Evolutionary conservation across 345 rosid species (phyloP), one percentile per base, ranked within the genome.

Genomic region (Bruguiera parviflora): DNA sequence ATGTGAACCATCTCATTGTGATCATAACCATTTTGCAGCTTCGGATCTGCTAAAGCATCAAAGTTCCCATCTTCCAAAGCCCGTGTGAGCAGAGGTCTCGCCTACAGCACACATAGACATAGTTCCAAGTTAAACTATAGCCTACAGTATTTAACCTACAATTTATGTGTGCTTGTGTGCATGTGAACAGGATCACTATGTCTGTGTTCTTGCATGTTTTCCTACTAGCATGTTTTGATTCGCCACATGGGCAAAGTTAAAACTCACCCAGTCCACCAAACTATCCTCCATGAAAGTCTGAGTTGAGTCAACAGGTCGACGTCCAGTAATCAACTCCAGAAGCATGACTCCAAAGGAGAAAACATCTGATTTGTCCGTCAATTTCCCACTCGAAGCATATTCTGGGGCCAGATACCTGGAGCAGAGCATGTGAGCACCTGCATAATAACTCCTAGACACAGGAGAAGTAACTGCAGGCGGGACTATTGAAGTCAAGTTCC

Each of bases 361-460:
- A 53, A 92, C 96, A 66, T 92, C 97, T 4, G 97, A 92, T 71
- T 88, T 92, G 1, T 92, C 97, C 0, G 93, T 77, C 35, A 92
- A 84, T 74, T 91, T 91, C 37, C 98, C 98, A 67, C 93, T 94
- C 0, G 98, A 72, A 70, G 98, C 98, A 78, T 94, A 94, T 66
- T 91, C 98, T n/a, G 98, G 98, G 73, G 98, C 98, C 77, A 94
- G 73, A 80, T 94, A 94, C 57, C 96, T 88, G 82, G 21, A 67
- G 10, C 13, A 32, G 20, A 68, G 56, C 64, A 67, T 47, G 21
- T 33, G 24, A 73, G 43, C 39, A 28, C 22, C 11, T 64, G 52
- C 46, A 22, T 47, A 61, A 63, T 29, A 43, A 43, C 49, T 43
- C 0, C 49, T 43, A 55, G 58, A 55, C 24, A 55, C 27, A n/a